phyloP scores from a whole-genome alignment of 73 alveolate genomes.

The Tetrahymena borealis region DNA sequence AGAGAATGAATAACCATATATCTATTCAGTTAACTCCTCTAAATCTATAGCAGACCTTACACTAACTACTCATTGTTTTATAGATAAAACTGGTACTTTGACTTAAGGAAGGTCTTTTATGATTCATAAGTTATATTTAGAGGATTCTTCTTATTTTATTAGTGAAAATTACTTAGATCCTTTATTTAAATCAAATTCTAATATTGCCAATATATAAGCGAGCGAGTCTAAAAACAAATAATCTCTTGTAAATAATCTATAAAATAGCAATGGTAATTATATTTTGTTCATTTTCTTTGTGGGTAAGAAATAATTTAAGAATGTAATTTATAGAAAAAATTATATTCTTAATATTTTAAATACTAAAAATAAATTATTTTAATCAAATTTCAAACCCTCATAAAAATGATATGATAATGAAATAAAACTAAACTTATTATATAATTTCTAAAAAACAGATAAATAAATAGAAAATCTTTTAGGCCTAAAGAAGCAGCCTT shows the following conservation, averaged over 20 bases:
- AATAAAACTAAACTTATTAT: neutral
- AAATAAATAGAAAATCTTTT: neutral
- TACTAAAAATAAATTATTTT: too few relatives aligned
- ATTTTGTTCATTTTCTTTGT: too few relatives aligned
- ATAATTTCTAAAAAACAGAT: neutral
- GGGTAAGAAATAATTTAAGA: too few relatives aligned
- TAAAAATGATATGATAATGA: neutral
- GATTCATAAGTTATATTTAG: neutral
- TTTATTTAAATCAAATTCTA: neutral
- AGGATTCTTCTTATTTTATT: neutral
- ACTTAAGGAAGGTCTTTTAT: neutral
- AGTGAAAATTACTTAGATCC: neutral
- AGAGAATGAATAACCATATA: neutral
- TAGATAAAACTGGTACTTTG: neutral
- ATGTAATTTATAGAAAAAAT: too few relatives aligned
- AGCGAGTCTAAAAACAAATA: neutral
- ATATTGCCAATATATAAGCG: neutral
- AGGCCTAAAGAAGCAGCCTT: neutral
- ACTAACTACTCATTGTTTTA: neutral
- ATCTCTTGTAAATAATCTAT: too few relatives aligned
- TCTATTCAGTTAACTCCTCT: neutral
- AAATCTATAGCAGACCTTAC: neutral
- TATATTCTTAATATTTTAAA: too few relatives aligned
- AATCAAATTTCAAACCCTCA: too few relatives aligned
- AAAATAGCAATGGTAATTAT: too few relatives aligned